Base-by-base conservation (phyloP, 805 yeast species). In the Lachancea meyersii region DNA sequence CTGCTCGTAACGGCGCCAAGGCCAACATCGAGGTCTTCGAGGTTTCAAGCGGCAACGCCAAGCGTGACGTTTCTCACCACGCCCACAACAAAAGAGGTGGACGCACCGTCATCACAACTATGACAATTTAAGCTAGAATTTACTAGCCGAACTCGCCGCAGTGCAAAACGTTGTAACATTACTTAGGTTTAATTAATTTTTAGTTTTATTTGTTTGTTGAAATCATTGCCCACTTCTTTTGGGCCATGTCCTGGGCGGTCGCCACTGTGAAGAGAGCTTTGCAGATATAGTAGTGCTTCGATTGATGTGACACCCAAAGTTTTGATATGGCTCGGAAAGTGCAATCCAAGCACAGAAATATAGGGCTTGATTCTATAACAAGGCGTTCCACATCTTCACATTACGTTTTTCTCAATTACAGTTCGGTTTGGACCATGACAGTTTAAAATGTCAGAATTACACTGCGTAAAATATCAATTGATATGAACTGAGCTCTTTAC, bases 11-110 rank as follows among this genome's bases (percentile, higher is more conserved):
- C 52, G 72, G 75, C 41, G 70, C 84, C 28, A 70, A 69, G 42
- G 95, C 91, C 28, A 73, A 69, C 43, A 77, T 86, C 55, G 94
- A 85, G 63, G 81, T 86, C 3, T 87, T 86, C 53, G 71, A 54
- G 16, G 33, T 36, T 27, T 45, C 47, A 13, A 13, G 17, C n/a
- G 41, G 35, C 20, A 38, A 46, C 13, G n/a, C 38, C 30, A 47
- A 47, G 46, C 42, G 48, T 18, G 48, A 45, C 18, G 38, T 37
- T 16, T 19, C 33, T 5, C 48, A 45, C 31, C 38, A 38, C 17
- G 40, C 36, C 11, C 40, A 45, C 32, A 16, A 28, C 14, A 20
- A 26, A 11, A 36, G 27, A 20, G 38, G 18, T 16, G 23, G 23
- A 28, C 28, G 16, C 2, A 40, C 44, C 11, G 31, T 38, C 27